A percentile compares a stretch with the other conserved stretches of the same genome.
Evolutionary conservation across 108 stramenopile genomes (phyloP).

Genomic region (Mayamaea pseudoterrestris): DNA sequence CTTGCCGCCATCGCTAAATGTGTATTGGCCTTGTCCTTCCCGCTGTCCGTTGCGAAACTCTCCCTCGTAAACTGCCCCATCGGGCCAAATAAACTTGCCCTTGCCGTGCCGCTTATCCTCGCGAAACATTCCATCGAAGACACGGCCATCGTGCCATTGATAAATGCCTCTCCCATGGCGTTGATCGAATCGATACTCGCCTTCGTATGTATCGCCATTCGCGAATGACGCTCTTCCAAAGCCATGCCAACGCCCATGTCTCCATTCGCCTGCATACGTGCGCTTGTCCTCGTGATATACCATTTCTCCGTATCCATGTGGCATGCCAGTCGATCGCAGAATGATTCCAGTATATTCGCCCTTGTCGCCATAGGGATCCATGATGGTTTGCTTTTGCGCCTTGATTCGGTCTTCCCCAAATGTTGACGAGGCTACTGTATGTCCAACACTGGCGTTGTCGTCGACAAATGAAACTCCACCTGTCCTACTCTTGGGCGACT

Average conservation of each 20-base stretch:
- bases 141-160: constrained; percentile 47
- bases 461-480: constrained; percentile 7
- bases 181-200: constrained; percentile 47
- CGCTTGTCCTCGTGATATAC: constrained; percentile 44
- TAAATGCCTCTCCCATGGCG: constrained; percentile 52
- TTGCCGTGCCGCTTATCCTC: constrained; percentile 67
- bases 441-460: constrained; percentile 22
- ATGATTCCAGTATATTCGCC: constrained; percentile 69
- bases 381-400: constrained; percentile 19
- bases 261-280: constrained; percentile 38
- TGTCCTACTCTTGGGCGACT: background rate
- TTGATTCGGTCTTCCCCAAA: constrained; percentile 50
- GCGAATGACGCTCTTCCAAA: constrained; percentile 30
- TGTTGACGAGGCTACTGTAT: constrained; percentile 39
- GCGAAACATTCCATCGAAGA: constrained; percentile 55
- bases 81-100: constrained; percentile 51
- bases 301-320: constrained; percentile 59
- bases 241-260: constrained; percentile 52
- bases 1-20: constrained; percentile 37
- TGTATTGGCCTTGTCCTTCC: constrained; percentile 38
- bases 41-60: constrained; percentile 46
- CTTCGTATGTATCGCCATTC: constrained; percentile 31
- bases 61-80: constrained; percentile 50
- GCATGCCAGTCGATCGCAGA: constrained; percentile 51
- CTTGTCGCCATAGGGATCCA: constrained; percentile 68